Evolutionary conservation across 345 rosid genomes (phyloP), one percentile per base, ranked within the genome.

Genomic region (Heritiera fomes): DNA sequence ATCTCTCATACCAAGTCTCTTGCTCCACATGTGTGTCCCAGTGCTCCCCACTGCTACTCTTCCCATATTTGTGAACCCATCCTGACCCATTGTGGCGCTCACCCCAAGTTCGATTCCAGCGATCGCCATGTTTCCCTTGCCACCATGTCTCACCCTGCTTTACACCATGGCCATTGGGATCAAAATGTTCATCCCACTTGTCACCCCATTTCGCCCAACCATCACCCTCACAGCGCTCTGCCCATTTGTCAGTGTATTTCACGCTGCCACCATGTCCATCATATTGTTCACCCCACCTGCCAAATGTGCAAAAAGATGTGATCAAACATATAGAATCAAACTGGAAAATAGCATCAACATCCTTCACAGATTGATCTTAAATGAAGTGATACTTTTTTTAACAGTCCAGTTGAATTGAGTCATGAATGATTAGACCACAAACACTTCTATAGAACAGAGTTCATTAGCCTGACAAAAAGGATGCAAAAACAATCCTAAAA

Each of bases 141-240:
- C 98, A 91, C 99, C 99, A 93, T 52, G 92, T 86, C 87, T 95
- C 97, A 34, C 99, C 99, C 83, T 95, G 99, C 84, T 93, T 95
- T 69, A 95, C 95, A n/a, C 99, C 99, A 1, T 86, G 88, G n/a
- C 86, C 86, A 43, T 88, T 88, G 20, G 84, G 81, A 79, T 90
- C 87, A 34, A 95, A 95, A 85, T 93, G 84, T 79, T 93, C 99
- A 20, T 95, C 99, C 99, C 99, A 93, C 80, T 95, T 95, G 89
- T 95, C 99, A 30, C 99, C 99, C 98, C 99, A 95, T 69, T 92
- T 95, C 38, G 96, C 82, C 98, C 99, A 93, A 23, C 92, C 90
- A 30, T 89, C 94, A 0, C 88, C 99, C 78, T 92, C 93, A 64
- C 90, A 85, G 14, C 95, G 87, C 85, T 93, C 99, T 0, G 98